Conservation (phyloP, 2,329 filamentous ascomycete species). For the Cladosporium sp. region DNA sequence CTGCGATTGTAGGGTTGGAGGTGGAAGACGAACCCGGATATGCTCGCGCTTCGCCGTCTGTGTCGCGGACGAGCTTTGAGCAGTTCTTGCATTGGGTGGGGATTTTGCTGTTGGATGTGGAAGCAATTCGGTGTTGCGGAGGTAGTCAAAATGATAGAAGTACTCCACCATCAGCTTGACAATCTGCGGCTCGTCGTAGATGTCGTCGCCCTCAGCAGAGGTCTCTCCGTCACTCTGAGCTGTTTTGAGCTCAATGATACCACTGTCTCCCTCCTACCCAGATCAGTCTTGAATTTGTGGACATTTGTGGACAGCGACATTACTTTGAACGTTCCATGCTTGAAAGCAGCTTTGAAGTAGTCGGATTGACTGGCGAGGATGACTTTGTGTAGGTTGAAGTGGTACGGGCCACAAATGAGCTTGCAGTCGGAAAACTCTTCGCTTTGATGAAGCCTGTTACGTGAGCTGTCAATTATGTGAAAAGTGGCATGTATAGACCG, state of each 20-base stretch:
- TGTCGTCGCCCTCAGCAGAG: not conserved
- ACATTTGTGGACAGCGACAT: not conserved
- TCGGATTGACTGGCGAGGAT: conserved; percentile 44
- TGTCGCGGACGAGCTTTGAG: not conserved
- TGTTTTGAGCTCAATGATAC: not conserved
- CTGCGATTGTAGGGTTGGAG: not conserved
- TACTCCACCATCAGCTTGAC: not conserved
- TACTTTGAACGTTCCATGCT: not conserved
- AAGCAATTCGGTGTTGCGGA: not conserved
- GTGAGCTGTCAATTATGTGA: no score
- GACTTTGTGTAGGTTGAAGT: conserved; percentile 44
- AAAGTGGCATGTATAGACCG: no score
- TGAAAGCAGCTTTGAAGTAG: conserved; percentile 33
- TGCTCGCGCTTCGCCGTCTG: no score
- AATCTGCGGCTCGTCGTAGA: not conserved
- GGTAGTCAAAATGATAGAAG: not conserved
- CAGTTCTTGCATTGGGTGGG: no score
- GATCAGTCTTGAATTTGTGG: not conserved
- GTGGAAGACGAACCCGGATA: no score
- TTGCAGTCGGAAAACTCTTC: conserved; percentile 43
- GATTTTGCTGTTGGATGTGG: no score
- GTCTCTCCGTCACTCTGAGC: not conserved
- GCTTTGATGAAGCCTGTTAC: no score
- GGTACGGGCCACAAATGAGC: conserved; percentile 42
- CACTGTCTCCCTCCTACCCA: not conserved